Percentiles rank a stretch among this genome's conserved stretches.
phyloP scores from a whole-genome alignment of 257 asterid species.

The Nyctanthes arbortristis region DNA sequence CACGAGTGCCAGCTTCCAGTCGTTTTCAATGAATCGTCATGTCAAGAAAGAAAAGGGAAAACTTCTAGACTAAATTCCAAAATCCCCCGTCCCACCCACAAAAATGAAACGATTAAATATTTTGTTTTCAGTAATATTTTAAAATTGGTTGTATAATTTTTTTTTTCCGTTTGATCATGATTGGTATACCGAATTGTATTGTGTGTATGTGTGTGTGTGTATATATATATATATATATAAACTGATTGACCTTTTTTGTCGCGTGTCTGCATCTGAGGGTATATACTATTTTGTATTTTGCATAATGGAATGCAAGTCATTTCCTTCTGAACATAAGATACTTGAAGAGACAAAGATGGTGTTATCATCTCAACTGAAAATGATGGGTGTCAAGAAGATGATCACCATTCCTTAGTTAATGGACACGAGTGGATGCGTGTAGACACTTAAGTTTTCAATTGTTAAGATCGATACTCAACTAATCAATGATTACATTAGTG shows the following conservation, averaged over 20 bases:
- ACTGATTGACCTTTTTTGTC: no score
- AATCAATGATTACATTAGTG: no score
- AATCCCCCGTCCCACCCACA: background rate
- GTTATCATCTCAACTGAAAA: background rate
- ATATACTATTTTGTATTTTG: no score
- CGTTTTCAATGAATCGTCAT: background rate
- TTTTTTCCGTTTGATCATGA: no score
- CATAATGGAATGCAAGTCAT: background rate
- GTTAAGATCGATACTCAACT: no score
- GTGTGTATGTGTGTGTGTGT: background rate
- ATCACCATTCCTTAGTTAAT: background rate
- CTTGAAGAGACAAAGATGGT: background rate
- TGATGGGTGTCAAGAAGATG: background rate
- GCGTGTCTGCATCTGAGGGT: background rate
- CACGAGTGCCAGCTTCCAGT: slow-evolving; percentile 3
- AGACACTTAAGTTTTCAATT: no score
- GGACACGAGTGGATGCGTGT: background rate
- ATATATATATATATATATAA: no score
- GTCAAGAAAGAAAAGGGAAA: background rate
- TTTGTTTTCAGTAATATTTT: background rate
- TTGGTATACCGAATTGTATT: no score
- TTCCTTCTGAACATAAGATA: background rate
- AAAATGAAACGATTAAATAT: background rate
- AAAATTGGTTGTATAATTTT: background rate
- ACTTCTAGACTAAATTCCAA: background rate